Base-by-base conservation (phyloP, 2,329 filamentous ascomycete genomes). In the Tolypocladium album region DNA sequence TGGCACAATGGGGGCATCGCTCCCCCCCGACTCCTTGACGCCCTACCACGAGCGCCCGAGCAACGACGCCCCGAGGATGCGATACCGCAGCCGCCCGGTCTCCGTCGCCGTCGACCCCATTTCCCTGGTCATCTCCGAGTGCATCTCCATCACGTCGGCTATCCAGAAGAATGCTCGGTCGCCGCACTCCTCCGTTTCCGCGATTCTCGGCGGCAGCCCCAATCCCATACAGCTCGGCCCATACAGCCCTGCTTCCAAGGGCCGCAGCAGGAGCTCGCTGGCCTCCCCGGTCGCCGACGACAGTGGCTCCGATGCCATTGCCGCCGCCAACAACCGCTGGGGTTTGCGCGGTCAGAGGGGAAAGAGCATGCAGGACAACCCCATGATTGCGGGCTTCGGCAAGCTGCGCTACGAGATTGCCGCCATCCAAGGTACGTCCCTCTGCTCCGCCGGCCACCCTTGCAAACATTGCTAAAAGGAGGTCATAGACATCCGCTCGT, bases 91-190 rank as follows among this genome's bases (percentile, higher is more conserved):
- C 67, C 80, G 82, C 22, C 82, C 82, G 8, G 81, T 92, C 39
- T 85, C 89, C 40, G 90, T 96, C 63, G 90, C 92, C 52, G 88
- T 96, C 66, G 90, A 96, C 69, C 92, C 92, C 1, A 88, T 96
- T 60, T 92, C 92, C 56, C 80, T 99, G 68, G 92, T 99, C 65
- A 96, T 96, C 64, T 96, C 93, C 75, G 94, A 99, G 86, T 99
- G 94, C 75, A 97, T 97, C 71, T 93, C 92, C 55, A 93, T 99
- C 76, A 97, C 94, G 17, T 97, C 93, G 63, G 92, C 92, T 62
- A 97, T 99, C 83, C 92, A 96, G 70, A 99, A 99, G 78, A 88
- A 97, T 83, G 89, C 92, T 64, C 89, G 94, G 65, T 97, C 93
- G 81, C 91, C 92, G 56, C 92, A 97, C 73, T 96, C 92, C 15